Evolutionary conservation across 2,329 filamentous ascomycete species (phyloP), one percentile per base, ranked within the genome.

Genomic region (Colletotrichum tanaceti): DNA sequence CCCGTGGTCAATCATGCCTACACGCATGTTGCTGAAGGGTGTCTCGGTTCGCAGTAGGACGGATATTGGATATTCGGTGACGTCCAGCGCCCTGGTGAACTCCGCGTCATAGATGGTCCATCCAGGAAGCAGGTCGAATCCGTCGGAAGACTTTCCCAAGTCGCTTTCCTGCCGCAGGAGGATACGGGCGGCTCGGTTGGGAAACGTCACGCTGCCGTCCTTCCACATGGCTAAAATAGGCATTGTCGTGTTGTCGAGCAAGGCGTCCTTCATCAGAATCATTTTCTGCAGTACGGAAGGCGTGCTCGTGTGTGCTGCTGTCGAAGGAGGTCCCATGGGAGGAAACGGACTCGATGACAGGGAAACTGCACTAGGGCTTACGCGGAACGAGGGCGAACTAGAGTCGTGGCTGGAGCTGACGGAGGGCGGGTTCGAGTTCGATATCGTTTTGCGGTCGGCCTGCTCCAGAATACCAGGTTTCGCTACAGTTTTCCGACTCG

Each of bases 221-320:
- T 90, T 91, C 92, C 92, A 94, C 89, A 94, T 92, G 28, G 91
- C 90, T 52, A 94, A 82, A 24, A 93, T 90, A 0, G 92, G 92
- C 75, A 93, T 89, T 70, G 89, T 86, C 32, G 92, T 92, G 46
- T 89, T 92, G 74, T 93, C 91, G 7, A 95, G 80, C 22, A 94
- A 83, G 0, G 91, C 91, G 75, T 94, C 91, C 77, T 94, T 94
- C 81, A 95, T 88, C 58, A 90, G 83, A 9, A 87, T 88, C 63
- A 92, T 87, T 75, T 94, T 95, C 73, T 92, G 89, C 28, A 93
- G 84, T 14, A 91, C 82, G 0, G 91, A 91, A 0, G 90, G 89
- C 2, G 87, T 83, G 63, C 84, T 85, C 0, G 86, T 83, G n/a
- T 84, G 77, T 5, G 85, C 80, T 11, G 84, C 82, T 52, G 84